These are phyloP conservation scores for Apiospora sp. DNA, from an alignment of 2,329 filamentous ascomycete species.

Conservation along the genomic window DNA sequence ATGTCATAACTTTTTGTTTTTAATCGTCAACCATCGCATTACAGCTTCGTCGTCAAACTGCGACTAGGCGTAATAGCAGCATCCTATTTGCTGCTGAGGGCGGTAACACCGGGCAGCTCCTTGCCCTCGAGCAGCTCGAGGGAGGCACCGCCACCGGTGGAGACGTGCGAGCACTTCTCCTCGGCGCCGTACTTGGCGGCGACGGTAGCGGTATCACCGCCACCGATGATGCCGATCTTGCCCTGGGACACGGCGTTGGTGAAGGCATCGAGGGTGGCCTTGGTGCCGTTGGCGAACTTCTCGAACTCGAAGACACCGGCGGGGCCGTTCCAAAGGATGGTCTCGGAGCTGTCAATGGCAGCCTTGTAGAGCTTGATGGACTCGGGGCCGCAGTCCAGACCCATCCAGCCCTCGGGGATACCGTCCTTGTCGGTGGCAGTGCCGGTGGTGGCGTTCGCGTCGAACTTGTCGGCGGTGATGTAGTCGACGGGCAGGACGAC, in stretches of 20 bases:
- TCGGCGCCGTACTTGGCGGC: slow-evolving; percentile 96
- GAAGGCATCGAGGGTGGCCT: slow-evolving; percentile 88
- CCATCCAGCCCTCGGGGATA: slow-evolving; percentile 98
- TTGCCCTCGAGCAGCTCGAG: slow-evolving; percentile 98
- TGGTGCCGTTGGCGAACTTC: slow-evolving; percentile 90
- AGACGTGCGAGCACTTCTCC: slow-evolving; percentile 97
- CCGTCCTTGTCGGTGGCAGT: slow-evolving; percentile 85
- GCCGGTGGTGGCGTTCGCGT: slow-evolving; percentile 80
- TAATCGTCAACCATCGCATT: not conserved
- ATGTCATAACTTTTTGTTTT: slow-evolving; percentile 5
- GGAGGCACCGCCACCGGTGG: slow-evolving; percentile 93
- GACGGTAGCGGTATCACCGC: slow-evolving; percentile 97
- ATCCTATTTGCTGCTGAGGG: slow-evolving; percentile 79
- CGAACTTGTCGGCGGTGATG: slow-evolving; percentile 95
- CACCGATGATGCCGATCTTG: slow-evolving; percentile 98
- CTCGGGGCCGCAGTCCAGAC: slow-evolving; percentile 92
- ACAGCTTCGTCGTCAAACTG: not conserved
- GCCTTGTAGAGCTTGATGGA: slow-evolving; percentile 87
- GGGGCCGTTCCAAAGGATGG: slow-evolving; percentile 98
- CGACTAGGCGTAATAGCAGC: not conserved
- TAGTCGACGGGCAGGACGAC: slow-evolving; percentile 95
- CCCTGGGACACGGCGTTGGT: slow-evolving; percentile 81
- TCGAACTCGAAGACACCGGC: slow-evolving; percentile 98
- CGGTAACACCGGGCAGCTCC: slow-evolving; percentile 90
- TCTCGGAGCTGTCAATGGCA: slow-evolving; percentile 87